These are phyloP conservation scores for Raphanus raphanistrum DNA, from an alignment of 345 rosid genomes.

Conservation along the genomic window DNA sequence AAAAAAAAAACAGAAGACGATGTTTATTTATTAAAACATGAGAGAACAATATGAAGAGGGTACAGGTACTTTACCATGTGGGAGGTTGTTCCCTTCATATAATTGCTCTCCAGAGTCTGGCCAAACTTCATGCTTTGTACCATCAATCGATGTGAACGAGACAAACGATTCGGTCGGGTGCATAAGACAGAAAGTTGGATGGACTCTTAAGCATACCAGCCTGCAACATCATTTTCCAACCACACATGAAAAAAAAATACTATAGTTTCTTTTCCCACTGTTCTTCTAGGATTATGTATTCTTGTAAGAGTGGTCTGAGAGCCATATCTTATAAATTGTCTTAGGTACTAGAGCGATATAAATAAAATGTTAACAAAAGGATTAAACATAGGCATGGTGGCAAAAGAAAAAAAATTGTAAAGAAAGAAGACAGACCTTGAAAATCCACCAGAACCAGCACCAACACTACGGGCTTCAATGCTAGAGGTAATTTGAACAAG, in stretches of 20 bases:
- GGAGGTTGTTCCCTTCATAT: slow-evolving; percentile 61
- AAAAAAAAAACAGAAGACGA: background rate
- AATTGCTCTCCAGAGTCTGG: slow-evolving; percentile 61
- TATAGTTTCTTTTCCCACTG: background rate
- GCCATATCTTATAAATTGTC: background rate
- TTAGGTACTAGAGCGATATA: background rate
- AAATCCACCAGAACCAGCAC: slow-evolving; percentile 94
- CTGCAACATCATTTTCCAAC: slow-evolving; percentile 40
- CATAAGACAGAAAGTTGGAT: slow-evolving; percentile 69
- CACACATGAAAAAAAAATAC: background rate
- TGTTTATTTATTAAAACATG: background rate
- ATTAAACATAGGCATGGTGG: background rate
- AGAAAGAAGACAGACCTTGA: slow-evolving; percentile 59
- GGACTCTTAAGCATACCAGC: slow-evolving; percentile 85
- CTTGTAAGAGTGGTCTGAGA: background rate
- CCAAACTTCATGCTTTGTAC: slow-evolving; percentile 78
- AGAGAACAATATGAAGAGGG: background rate
- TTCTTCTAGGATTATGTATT: background rate
- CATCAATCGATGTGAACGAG: slow-evolving; percentile 66
- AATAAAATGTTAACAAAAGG: background rate
- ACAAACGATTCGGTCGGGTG: slow-evolving; percentile 73
- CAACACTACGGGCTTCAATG: slow-evolving; percentile 70
- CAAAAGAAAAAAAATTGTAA: background rate
- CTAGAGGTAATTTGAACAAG: slow-evolving; percentile 60
- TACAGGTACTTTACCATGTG: slow-evolving; percentile 55